phyloP scores from a whole-genome alignment of 176 grass and related monocot genomes.

The Bolboschoenus planiculmis region DNA sequence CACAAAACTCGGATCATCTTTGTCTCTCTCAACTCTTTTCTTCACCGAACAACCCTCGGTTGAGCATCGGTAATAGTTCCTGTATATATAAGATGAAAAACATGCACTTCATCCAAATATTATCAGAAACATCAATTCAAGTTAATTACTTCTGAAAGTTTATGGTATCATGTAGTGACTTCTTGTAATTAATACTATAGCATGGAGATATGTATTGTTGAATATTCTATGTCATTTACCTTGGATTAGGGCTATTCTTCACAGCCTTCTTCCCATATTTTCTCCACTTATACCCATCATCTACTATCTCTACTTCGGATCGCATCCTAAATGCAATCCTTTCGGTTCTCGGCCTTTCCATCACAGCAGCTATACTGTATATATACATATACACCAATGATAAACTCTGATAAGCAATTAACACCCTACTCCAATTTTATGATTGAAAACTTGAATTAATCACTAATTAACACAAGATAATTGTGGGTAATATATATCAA shows the following conservation, averaged over 20 bases:
- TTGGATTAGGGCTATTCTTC: slow-evolving; percentile 89
- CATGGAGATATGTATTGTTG: neutral
- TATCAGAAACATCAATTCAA: neutral
- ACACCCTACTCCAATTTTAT: neutral
- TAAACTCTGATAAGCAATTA: neutral
- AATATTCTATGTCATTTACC: slow-evolving; percentile 23
- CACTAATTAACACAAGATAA: neutral
- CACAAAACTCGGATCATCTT: slow-evolving; percentile 60
- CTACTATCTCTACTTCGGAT: slow-evolving; percentile 69
- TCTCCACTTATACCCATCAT: slow-evolving; percentile 96
- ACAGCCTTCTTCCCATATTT: slow-evolving; percentile 93
- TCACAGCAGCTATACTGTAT: neutral
- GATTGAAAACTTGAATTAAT: neutral
- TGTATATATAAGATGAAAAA: slow-evolving; percentile 13
- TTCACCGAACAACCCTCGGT: slow-evolving; percentile 84
- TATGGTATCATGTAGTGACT: neutral
- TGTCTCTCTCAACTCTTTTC: slow-evolving; percentile 88
- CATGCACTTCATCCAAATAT: neutral
- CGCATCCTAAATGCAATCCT: slow-evolving; percentile 78
- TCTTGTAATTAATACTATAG: neutral
- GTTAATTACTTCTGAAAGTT: neutral
- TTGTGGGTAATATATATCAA: neutral
- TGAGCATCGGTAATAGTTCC: slow-evolving; percentile 94
- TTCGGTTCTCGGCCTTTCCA: slow-evolving; percentile 21
- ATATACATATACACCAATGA: neutral